Evolutionary conservation across 1,284 basidiomycete species (phyloP).

Genomic region (Irpex rosettiformis): DNA sequence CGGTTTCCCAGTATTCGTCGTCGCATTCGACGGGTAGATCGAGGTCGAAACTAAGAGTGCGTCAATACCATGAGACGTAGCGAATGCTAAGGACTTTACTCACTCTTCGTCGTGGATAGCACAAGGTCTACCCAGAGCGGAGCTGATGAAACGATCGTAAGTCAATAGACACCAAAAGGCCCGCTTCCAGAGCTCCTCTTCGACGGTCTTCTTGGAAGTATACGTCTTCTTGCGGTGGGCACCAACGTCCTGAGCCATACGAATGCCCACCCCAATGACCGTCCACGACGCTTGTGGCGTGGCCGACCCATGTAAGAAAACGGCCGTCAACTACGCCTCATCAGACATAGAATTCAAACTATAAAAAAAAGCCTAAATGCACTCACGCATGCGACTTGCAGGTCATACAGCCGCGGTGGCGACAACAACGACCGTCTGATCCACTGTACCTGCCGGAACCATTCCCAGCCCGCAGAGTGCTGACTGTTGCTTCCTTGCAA

Average conservation of each 20-base stretch:
- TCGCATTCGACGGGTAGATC: conserved; percentile 59
- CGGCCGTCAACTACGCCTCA: conserved; percentile 29
- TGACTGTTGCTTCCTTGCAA: conserved; percentile 40
- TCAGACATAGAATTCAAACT: background rate
- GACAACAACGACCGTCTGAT: conserved; percentile 55
- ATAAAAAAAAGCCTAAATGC: background rate
- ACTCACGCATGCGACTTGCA: conserved; percentile 55
- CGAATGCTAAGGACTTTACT: conserved; percentile 17
- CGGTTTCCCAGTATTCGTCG: conserved; percentile 59
- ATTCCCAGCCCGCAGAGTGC: conserved; percentile 76
- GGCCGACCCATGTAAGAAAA: conserved; percentile 42
- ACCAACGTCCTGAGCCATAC: conserved; percentile 43
- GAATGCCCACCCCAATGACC: conserved; percentile 47
- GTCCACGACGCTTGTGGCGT: conserved; percentile 50
- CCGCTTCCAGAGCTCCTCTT: conserved; percentile 56
- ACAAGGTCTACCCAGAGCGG: conserved; percentile 73
- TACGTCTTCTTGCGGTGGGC: conserved; percentile 36
- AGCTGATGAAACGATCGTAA: conserved; percentile 61
- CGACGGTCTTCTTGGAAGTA: conserved; percentile 21
- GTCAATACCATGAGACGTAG: background rate
- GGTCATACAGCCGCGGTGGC: conserved; percentile 60
- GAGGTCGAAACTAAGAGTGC: conserved; percentile 46
- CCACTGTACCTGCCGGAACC: conserved; percentile 62
- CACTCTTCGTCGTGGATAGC: conserved; percentile 83
- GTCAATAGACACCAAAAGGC: conserved; percentile 66